Percentiles rank a stretch among this genome's conserved stretches.
Conservation (phyloP, 495 filamentous ascomycete genomes). For the Darksidea phi region DNA sequence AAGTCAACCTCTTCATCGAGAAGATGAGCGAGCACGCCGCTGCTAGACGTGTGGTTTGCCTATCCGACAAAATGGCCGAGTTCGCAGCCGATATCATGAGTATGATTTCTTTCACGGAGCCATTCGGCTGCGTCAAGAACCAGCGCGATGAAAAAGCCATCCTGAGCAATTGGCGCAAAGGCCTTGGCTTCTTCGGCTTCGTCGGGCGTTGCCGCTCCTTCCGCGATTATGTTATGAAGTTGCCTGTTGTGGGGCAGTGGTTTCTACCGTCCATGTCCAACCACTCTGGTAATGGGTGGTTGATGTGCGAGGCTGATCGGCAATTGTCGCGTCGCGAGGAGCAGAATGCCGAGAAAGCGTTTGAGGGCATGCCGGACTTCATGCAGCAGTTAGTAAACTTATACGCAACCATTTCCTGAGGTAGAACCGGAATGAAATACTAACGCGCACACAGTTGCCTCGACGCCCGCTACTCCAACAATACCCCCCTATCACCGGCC, state of each 20-base stretch:
- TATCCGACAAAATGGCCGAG: conserved; percentile 24
- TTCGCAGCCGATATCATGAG: conserved; percentile 32
- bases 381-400: conserved; percentile 31
- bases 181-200: conserved; percentile 25
- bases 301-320: conserved; percentile 29
- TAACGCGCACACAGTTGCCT: conserved; percentile 2
- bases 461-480: conserved; percentile 17
- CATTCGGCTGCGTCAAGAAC: conserved; percentile 20
- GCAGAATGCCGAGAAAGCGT: conserved; percentile 14
- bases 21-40: conserved; percentile 29
- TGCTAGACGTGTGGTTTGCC: conserved; percentile 5
- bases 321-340: conserved; percentile 21
- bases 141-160: conserved; percentile 20
- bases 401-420: too few relatives aligned
- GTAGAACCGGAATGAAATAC: too few relatives aligned
- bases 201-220: conserved; percentile 15
- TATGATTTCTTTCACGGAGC: conserved; percentile 26
- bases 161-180: conserved; percentile 23
- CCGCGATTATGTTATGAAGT: conserved; percentile 17
- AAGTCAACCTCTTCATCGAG: conserved; percentile 14
- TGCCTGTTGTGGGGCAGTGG: conserved; percentile 19
- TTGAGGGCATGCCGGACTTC: conserved; percentile 25
- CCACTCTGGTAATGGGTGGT: conserved; percentile 20
- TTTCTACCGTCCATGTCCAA: conserved; percentile 13
- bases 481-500: conserved; percentile 3